These are phyloP conservation scores for Diutina rugosa DNA, from an alignment of 1,139 yeast genomes.

Conservation along the genomic window DNA sequence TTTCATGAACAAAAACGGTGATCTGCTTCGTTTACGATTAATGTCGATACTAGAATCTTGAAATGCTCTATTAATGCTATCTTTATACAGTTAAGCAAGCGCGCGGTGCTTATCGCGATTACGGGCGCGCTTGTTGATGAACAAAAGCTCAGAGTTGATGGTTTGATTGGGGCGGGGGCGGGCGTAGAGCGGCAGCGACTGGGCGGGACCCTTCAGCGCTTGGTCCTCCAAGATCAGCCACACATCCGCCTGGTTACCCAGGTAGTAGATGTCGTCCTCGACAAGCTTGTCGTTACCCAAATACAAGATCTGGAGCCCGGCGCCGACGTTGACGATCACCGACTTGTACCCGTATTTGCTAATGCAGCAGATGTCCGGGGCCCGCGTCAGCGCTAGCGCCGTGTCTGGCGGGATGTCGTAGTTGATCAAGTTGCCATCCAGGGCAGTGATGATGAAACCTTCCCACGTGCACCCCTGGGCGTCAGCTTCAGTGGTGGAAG, in stretches of 20 bases:
- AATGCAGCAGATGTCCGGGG: conserved; percentile 16
- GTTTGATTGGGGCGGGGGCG: conserved; percentile 4
- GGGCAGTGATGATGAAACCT: conserved; percentile 60
- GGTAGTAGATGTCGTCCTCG: conserved; percentile 28
- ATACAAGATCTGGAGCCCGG: conserved; percentile 55
- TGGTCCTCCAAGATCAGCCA: conserved; percentile 5
- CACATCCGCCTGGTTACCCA: conserved; percentile 15
- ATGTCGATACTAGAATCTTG: too few species aligned
- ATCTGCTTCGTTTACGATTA: too few species aligned
- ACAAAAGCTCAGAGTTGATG: conserved; percentile 24
- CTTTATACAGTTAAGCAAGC: not conserved
- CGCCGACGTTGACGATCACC: conserved; percentile 62
- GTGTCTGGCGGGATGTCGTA: conserved; percentile 45
- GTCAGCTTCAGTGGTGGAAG: not conserved
- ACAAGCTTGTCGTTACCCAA: conserved; percentile 47
- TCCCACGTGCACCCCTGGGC: conserved; percentile 39
- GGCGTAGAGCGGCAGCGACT: not conserved
- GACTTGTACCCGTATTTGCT: conserved; percentile 68
- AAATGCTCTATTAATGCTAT: conserved; percentile 1
- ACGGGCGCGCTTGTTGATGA: conserved; percentile 35
- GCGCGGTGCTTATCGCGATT: conserved; percentile 7
- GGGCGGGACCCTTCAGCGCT: conserved; percentile 11
- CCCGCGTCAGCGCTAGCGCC: conserved; percentile 18
- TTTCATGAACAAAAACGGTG: too few species aligned
- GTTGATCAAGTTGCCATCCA: conserved; percentile 45